Base-by-base conservation (phyloP, 139 green algal species). In the Choricystis sp. region DNA sequence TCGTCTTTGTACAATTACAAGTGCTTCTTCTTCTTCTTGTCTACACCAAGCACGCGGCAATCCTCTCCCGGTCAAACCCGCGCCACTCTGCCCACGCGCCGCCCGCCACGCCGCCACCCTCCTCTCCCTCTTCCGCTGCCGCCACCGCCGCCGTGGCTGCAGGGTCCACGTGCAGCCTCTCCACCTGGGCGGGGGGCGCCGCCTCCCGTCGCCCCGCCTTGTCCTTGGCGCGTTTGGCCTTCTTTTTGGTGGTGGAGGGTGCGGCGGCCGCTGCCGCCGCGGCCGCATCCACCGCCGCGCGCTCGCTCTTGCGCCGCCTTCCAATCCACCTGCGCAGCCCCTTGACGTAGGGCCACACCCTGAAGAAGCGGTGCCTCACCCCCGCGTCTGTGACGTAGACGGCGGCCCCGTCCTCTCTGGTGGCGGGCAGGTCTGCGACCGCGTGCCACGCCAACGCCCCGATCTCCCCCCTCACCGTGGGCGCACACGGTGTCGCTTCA, bases 381-480 rank as follows among this genome's bases (percentile, higher is more conserved):
- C 86, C 86, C 23, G 80, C 77, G 2, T 69, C 66, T 31, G 75
- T 84, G 24, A 84, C 66, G 73, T 85, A 92, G 49, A 72, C 66
- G 52, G 65, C 62, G 29, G 66, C 67, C 59, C 65, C 67, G 29
- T 80, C 72, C 4, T 81, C 73, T 23, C 65, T 68, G 3, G 52
- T 77, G 55, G 72, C 61, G 1, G 80, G 80, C 62, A 86, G 73
- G 24, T 81, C 72, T 14, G 72, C 66, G 2, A 95, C 48, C 4
- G 70, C 66, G 66, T 92, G 76, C 87, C 87, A 95, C 0, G 74
- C 83, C 70, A 85, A 86, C 0, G 73, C 87, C 22, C 86, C 84
- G 63, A 94, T 90, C 70, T 94, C 86, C 74, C 63, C 71, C 0
- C 65, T 49, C 3, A 74, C 73, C 24, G 70, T 66, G 1, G 82